Base-by-base conservation (phyloP, 2,329 filamentous ascomycete species). In the Ascochyta viciae-villosae region DNA sequence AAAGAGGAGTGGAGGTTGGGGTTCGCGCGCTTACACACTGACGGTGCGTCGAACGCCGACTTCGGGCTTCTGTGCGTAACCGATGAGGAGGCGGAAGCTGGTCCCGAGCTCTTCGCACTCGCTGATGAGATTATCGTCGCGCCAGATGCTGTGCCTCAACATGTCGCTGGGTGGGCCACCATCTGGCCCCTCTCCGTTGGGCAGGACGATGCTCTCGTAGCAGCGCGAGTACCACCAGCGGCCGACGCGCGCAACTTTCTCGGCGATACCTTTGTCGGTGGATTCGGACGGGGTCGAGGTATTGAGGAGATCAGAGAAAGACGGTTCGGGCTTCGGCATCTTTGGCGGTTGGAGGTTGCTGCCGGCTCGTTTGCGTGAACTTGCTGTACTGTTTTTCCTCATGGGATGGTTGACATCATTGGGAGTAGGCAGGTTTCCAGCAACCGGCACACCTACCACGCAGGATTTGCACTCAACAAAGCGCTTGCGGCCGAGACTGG, bases 161-260 rank as follows among this genome's bases (percentile, higher is more conserved):
- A 74, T 59, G 38, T 66, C 64, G 41, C 66, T 65, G 2, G 70
- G 65, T 45, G 81, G 73, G 45, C 72, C 66, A 8, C 64, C 67
- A 24, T 64, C 70, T 6, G 67, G 63, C 27, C 73, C 72, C 46
- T 67, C 69, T 16, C 66, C 68, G 52, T 73, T 70, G 6, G 73
- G 70, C 4, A 81, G 65, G 8, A 87, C 81, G 4, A 84, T 82
- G 53, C 84, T 86, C 76, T 97, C 94, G 74, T 97, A 98, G 80
- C 94, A 97, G 48, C 90, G 87, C 9, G 87, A 90, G 76, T 96
- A 98, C 95, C 95, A 99, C 92, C 94, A 98, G 39, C 95, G 85
- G 2, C 92, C 94, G 10, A 98, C 94, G 60, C 88, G 89, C 15
- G 92, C 89, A 22, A 98, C 92, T 83, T 96, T 96, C 70, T 91